Evolutionary conservation across 495 filamentous ascomycete genomes (phyloP), one percentile per base, ranked within the genome.

Genomic region (Cercophora samala): DNA sequence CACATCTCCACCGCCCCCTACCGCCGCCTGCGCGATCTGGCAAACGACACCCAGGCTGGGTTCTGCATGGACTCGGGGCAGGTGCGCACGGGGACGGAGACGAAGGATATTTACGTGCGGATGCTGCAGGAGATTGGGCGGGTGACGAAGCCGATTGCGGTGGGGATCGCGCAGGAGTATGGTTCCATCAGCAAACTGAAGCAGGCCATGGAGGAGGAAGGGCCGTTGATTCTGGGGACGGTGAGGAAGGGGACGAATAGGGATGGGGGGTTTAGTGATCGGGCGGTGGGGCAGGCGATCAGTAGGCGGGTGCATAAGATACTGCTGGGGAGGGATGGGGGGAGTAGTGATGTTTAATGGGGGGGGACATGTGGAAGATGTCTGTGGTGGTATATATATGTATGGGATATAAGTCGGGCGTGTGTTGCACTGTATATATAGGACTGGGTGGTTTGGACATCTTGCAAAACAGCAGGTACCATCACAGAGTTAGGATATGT

Each of bases 41-140:
- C 75, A 58, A 73, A 76, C 64, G 73, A 78, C 64, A 69, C 79
- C 37, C 72, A 79, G 8, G 87, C 89, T 6, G 84, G 86, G 3
- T 95, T 95, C 79, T 94, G 92, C 77, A 93, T 94, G 88, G 92
- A 93, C 52, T 77, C 80, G 0, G 92, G 92, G 0, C 92, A 95
- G 73, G 91, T 95, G 42, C 89, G 88, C 60, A 84, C 88, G 0
- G 92, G 91, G 55, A 85, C 88, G 21, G 85, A 87, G 60, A 79
- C 84, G 19, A 70, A 77, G 21, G 92, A 95, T 69, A 93, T 87
- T 0, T 95, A 88, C 67, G 77, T 87, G 55, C 88, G 87, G 69
- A 91, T 94, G 91, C 80, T 96, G 55, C 89, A 93, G 75, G 88
- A 93, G 77, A 84, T 94, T 23, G 79, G 84, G 26, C 86, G 90